These are phyloP conservation scores for Solanum ossicruentum DNA, from an alignment of 257 asterid genomes.

Conservation along the genomic window DNA sequence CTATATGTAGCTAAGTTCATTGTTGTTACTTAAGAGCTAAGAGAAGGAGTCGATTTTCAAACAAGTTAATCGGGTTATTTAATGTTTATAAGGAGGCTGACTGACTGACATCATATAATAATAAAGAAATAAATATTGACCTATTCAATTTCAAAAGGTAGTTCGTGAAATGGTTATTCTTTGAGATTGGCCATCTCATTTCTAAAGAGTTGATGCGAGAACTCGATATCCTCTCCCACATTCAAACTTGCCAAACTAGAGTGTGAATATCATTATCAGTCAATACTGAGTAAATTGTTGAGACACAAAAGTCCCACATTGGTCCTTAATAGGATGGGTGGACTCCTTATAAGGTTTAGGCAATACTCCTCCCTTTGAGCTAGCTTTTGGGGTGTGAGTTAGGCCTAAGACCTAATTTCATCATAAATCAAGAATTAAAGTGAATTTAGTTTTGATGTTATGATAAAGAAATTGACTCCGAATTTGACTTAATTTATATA, in stretches of 20 bases:
- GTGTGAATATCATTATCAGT: background rate
- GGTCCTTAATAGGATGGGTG: too few relatives aligned
- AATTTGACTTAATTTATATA: background rate
- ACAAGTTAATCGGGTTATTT: background rate
- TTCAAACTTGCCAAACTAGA: background rate
- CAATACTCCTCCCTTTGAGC: too few relatives aligned
- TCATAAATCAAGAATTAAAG: too few relatives aligned
- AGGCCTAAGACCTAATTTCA: too few relatives aligned
- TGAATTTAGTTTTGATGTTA: background rate
- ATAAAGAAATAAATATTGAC: too few relatives aligned
- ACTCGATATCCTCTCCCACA: background rate
- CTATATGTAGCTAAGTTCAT: background rate
- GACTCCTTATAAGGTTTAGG: too few relatives aligned
- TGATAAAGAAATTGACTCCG: background rate
- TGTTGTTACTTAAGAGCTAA: background rate
- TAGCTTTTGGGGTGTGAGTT: too few relatives aligned
- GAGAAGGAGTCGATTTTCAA: background rate
- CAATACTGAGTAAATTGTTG: background rate
- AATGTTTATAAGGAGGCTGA: background rate
- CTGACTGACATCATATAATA: too few relatives aligned
- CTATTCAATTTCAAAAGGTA: too few relatives aligned
- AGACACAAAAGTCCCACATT: too few relatives aligned
- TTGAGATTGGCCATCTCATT: too few relatives aligned
- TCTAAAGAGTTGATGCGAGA: background rate
- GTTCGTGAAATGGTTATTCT: too few relatives aligned